These are phyloP conservation scores for Triticum turgidum DNA, from an alignment of 176 grass and related monocot species.

Conservation along the genomic window DNA sequence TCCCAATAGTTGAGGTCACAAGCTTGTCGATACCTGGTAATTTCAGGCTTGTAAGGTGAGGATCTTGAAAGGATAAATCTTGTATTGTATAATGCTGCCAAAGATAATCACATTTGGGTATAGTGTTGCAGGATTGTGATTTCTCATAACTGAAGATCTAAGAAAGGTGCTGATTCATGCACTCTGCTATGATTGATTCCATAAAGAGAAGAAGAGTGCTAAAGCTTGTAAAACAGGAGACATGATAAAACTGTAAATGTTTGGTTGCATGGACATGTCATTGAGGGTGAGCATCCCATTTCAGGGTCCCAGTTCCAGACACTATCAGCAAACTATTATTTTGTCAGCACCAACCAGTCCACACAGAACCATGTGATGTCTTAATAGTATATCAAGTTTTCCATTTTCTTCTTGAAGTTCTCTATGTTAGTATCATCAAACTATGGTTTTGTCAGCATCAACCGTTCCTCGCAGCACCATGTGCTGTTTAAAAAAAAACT, in stretches of 20 bases:
- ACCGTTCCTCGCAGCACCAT: not conserved
- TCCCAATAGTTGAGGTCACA: conserved; percentile 42
- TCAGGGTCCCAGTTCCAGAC: not conserved
- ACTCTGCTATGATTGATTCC: not conserved
- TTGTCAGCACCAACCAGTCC: no score
- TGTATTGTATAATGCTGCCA: not conserved
- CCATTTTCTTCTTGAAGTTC: no score
- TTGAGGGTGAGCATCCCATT: not conserved
- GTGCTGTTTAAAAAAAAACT: no score
- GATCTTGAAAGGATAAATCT: not conserved
- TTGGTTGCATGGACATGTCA: not conserved
- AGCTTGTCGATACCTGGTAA: conserved; percentile 25
- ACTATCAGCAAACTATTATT: no score
- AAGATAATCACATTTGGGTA: not conserved
- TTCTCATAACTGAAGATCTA: not conserved
- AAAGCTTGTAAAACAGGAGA: not conserved
- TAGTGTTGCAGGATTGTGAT: not conserved
- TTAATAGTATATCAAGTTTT: no score
- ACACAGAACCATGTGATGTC: no score
- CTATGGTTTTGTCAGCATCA: not conserved
- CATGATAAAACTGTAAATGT: not conserved
- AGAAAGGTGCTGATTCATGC: not conserved
- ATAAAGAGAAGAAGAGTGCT: not conserved
- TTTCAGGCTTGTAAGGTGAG: not conserved
- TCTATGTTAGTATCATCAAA: not conserved